Base-by-base conservation (phyloP, 2,329 filamentous ascomycete species). In the Acrocalymma vagum region DNA sequence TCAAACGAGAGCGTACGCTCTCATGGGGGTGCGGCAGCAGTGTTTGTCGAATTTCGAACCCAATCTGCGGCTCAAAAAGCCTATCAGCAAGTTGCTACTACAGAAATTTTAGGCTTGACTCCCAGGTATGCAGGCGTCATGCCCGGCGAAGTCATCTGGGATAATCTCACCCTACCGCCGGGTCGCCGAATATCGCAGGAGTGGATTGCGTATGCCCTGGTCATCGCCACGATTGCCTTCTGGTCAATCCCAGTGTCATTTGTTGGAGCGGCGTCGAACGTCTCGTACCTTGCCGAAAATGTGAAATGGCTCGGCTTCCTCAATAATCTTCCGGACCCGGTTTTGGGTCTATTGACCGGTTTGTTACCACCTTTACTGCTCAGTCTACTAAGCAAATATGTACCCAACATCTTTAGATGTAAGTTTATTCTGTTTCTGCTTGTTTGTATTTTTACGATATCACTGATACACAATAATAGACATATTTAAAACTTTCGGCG, bases 21-120 rank as follows among this genome's bases (percentile, higher is more conserved):
- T 42, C 80, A 84, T 46, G 80, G 83, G 48, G 82, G 84, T 49
- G 76, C 90, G 21, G 83, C 86, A 10, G 86, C 90, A 15, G 89
- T 94, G 9, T 99, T 99, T 59, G 85, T 99, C 51, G 92, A 97
- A 65, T 99, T 97, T 62, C 79, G 82, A 47, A 84, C 80, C 2
- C 90, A 96, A 65, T 82, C 87, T 39, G 87, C 89, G 40, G 94
- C 94, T 10, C 92, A 99, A 70, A 80, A 82, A 37, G 93, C 93
- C 10, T 93, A 84, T 66, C 94, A 99, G 69, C 64, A 69, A 22
- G 40, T 68, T 27, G 48, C 59, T n/a, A 64, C 64, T 4, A 57
- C 60, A 2, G 59, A 65, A 15, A 52, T 70, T 20, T 78, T 97
- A 7, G 85, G 91, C 3, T 92, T 99, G 85, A 81, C 87, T 4